Evolutionary conservation across 257 asterid species (phyloP), one percentile per base, ranked within the genome.

Genomic region (Nicotiana paniculata): DNA sequence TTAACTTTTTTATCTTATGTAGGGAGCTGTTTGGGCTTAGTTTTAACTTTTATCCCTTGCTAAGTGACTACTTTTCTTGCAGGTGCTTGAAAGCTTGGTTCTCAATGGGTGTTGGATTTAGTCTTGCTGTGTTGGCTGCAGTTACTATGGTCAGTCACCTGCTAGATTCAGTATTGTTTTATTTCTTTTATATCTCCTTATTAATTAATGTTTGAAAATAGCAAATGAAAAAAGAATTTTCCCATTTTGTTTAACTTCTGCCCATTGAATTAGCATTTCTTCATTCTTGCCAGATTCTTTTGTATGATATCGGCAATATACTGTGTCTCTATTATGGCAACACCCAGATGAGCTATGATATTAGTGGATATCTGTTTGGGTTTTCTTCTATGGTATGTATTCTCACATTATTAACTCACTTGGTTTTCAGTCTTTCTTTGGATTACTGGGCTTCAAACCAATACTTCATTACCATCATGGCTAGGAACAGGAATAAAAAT

Each of bases 11-110:
- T 24, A n/a, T 12, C 61, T 24, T 46, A 72, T 21, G 48, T 35
- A 12, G 39, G 4, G 21, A 21, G 12, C 79, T 13, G 61, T 72
- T 46, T 64, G 35, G 43, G 3, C 46, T 64, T 35, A 39, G 16
- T 51, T 61, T 21, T 32, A 13, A 39, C 17, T 51, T 61, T 21
- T 24, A 13, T 1, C 39, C 28, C 48, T n/a, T 53, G 35, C 18
- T 33, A 63, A 83, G 62, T 57, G 51, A 51, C 43, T 7, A 24
- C 65, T 2, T 48, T 17, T 64, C 32, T 76, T 86, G 55, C 86
- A 93, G 98, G 89, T 87, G 69, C 81, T 88, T 93, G 88, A 84
- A 87, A 74, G 84, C 88, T 16, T 93, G 99, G 98, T 95, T 95
- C 86, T 86, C 96, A 24, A 81, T 92, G 82, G 98, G 98, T 54